Base-by-base conservation (phyloP, 2,329 filamentous ascomycete species). In the Cryphonectria parasitica region DNA sequence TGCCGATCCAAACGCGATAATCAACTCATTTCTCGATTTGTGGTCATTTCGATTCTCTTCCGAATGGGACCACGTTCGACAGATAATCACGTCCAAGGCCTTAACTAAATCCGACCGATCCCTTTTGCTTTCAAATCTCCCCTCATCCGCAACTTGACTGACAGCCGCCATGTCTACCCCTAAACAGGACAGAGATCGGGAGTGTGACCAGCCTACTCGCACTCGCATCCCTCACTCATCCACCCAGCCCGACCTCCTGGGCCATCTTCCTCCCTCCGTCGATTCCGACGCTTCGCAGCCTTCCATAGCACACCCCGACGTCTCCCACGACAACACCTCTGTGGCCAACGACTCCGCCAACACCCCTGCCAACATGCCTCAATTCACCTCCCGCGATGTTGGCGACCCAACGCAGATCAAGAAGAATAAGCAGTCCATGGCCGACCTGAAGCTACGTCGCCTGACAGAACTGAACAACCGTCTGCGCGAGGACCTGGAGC, bases 371-470 rank as follows among this genome's bases (percentile, higher is more conserved):
- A 64, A 45, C 36, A 90, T 90, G 88, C 87, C 89, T 82, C 85
- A 88, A 75, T 91, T 90, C 83, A 90, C 88, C 71, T 90, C 89
- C 64, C 87, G 89, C 77, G 89, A 91, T 79, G 87, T 89, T 73
- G 88, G 88, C 82, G 89, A 91, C 79, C 88, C 88, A 80, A 88
- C 87, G 77, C 88, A 91, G 80, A 88, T 90, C 77, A 90, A 89
- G 88, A 97, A 95, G 86, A 98, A 97, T 86, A 98, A 98, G 87
- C 96, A 98, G 85, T 97, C 94, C 81, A 98, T 99, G 93, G 95
- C 95, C 77, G 96, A 99, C 82, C 89, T 99, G 75, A 99, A 99
- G 88, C 90, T 98, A 78, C 91, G 96, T 78, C 92, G 96, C 75
- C 87, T 99, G 83, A 98, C 95, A 73, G 96, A 99, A 85, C 89